Base-by-base conservation (phyloP, 1,139 yeast genomes). In the Magnusiomyces fungicola region DNA sequence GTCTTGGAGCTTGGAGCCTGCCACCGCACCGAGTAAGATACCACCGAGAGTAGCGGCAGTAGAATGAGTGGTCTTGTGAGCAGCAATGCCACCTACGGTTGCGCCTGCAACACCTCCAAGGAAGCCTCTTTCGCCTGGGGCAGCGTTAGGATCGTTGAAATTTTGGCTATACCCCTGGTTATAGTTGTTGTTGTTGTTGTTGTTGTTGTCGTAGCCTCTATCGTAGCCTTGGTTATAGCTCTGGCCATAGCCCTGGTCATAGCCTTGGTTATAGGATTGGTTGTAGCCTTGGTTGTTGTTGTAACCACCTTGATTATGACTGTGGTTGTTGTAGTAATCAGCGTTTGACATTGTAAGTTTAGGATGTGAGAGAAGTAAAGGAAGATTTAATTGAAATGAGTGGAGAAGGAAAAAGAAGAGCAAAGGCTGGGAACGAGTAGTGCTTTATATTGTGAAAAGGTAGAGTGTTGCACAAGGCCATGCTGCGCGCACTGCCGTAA, bases 91-190 rank as follows among this genome's bases (percentile, higher is more conserved):
- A 61, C 84, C 84, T 45, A 79, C 80, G 46, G 75, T 75, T 55
- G 81, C 84, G 56, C 86, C 86, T 16, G 73, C 72, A 37, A 79
- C 63, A 16, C 80, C 71, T 40, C 81, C 70, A 18, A 78, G 56
- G 45, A 80, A 59, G 25, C 85, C 85, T 67, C 83, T 75, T 54
- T 78, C 83, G 47, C 79, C 79, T n/a, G n/a, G n/a, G n/a, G n/a
- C n/a, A 32, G 27, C 25, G 29, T 22, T 22, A n/a, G n/a, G n/a
- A n/a, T n/a, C n/a, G n/a, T n/a, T n/a, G n/a, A n/a, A n/a, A n/a
- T n/a, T n/a, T 51, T 58, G 60, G n/a, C n/a, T n/a, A n/a, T n/a
- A n/a, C n/a, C n/a, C n/a, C n/a, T n/a, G n/a, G n/a, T n/a, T n/a
- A n/a, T n/a, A n/a, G n/a, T n/a, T n/a, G n/a, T n/a, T n/a, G n/a